Evolutionary conservation across 805 yeast genomes (phyloP).

Genomic region (Teunomyces aglyptinius): DNA sequence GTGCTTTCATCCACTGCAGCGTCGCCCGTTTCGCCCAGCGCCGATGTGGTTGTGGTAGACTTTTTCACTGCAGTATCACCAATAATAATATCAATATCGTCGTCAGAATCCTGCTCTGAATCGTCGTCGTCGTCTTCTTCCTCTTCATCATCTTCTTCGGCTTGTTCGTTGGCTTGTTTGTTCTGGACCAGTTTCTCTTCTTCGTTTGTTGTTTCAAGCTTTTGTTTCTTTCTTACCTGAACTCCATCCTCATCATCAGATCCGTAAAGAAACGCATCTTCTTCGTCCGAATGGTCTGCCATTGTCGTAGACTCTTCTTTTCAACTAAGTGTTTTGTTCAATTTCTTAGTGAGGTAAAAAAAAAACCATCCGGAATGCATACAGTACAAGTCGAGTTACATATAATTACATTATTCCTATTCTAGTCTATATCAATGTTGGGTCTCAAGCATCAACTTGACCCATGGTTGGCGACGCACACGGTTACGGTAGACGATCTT

Average conservation of each 20-base stretch:
- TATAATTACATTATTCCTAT: slow-evolving; percentile 5
- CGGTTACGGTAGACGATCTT: slow-evolving; percentile 53
- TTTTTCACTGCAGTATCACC: slow-evolving; percentile 30
- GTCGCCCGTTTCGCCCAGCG: slow-evolving; percentile 27
- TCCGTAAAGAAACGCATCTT: slow-evolving; percentile 67
- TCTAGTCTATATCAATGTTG: neutral
- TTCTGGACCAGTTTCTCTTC: slow-evolving; percentile 15
- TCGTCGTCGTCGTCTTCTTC: slow-evolving; percentile 47
- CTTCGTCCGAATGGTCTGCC: slow-evolving; percentile 47
- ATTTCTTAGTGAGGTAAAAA: neutral
- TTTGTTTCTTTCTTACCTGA: slow-evolving; percentile 29
- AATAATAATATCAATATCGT: slow-evolving; percentile 82
- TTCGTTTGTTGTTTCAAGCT: slow-evolving; percentile 8
- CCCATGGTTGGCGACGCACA: slow-evolving; percentile 63
- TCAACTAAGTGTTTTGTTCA: neutral
- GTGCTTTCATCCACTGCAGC: slow-evolving; percentile 21
- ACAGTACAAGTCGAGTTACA: neutral
- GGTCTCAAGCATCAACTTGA: slow-evolving; percentile 41
- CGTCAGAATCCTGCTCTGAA: slow-evolving; percentile 51
- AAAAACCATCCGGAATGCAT: neutral
- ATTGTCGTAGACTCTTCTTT: slow-evolving; percentile 5
- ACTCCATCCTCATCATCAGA: slow-evolving; percentile 40
- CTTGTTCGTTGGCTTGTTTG: slow-evolving; percentile 23
- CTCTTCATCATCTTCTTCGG: slow-evolving; percentile 23
- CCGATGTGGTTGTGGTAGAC: slow-evolving; percentile 20